Evolutionary conservation across 495 filamentous ascomycete species (phyloP).

Genomic region (Hypoxylon lienhwacheense): DNA sequence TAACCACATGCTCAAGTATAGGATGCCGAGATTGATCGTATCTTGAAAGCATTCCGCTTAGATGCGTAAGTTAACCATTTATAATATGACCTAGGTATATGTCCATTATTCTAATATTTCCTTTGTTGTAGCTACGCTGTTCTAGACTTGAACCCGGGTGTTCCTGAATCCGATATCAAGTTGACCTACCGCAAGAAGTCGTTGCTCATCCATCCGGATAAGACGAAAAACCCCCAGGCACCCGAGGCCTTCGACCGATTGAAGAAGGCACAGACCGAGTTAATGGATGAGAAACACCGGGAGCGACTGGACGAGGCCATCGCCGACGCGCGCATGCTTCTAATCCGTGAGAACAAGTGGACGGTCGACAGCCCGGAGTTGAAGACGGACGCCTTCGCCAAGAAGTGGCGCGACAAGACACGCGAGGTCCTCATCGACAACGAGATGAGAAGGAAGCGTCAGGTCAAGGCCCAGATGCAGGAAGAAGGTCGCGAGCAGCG

Average conservation of each 20-base stretch:
- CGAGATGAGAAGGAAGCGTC: constrained; percentile 78
- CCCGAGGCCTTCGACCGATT: constrained; percentile 97
- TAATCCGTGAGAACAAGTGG: constrained; percentile 92
- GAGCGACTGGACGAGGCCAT: constrained; percentile 88
- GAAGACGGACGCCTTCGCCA: constrained; percentile 75
- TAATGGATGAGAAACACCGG: constrained; percentile 93
- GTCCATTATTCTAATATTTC: constrained; percentile 3
- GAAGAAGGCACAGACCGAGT: constrained; percentile 86
- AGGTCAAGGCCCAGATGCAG: constrained; percentile 91
- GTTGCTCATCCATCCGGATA: constrained; percentile 97
- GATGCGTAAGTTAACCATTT: constrained; percentile 18
- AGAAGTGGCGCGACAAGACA: constrained; percentile 89
- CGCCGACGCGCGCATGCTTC: constrained; percentile 88
- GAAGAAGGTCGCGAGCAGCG: constrained; percentile 93
- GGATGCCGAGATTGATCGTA: constrained; percentile 96
- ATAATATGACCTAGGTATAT: background rate
- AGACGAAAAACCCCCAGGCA: constrained; percentile 86
- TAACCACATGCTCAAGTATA: constrained; percentile 44
- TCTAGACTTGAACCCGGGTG: constrained; percentile 92
- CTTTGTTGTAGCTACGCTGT: constrained; percentile 73
- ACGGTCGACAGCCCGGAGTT: constrained; percentile 85
- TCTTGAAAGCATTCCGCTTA: constrained; percentile 80
- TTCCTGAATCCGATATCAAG: constrained; percentile 96
- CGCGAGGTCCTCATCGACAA: constrained; percentile 89
- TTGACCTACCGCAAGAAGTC: constrained; percentile 91